These are phyloP conservation scores for Quillaja saponaria DNA, from an alignment of 306 rosid genomes.

Conservation along the genomic window DNA sequence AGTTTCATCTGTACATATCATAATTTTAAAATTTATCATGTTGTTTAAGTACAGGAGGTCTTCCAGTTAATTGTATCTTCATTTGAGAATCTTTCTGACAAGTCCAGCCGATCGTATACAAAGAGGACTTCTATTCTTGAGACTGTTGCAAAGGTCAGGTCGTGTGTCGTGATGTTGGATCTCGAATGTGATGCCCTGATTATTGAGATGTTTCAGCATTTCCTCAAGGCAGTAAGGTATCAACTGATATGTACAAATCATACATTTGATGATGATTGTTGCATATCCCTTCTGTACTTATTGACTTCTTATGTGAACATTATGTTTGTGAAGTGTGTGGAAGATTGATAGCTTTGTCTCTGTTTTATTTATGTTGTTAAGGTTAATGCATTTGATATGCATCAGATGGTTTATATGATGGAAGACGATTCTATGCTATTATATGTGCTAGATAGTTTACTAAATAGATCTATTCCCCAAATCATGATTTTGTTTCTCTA, in stretches of 20 bases:
- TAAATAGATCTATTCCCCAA: no score
- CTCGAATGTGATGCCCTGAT: conserved; percentile 86
- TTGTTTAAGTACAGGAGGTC: conserved; percentile 58
- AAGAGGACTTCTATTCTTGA: conserved; percentile 79
- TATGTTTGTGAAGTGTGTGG: neutral
- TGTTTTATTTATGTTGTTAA: neutral
- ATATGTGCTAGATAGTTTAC: no score
- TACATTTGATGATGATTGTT: no score
- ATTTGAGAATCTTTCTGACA: conserved; percentile 75
- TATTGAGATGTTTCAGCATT: conserved; percentile 86
- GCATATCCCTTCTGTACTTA: no score
- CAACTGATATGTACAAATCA: conserved; percentile 1
- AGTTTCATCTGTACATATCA: neutral
- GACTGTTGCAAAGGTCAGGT: conserved; percentile 91
- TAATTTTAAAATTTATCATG: conserved; percentile 6
- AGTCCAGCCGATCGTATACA: conserved; percentile 59
- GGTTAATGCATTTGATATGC: no score
- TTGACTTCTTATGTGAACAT: no score
- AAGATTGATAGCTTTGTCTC: neutral
- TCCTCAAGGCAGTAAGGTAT: conserved; percentile 76
- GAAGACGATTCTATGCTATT: no score
- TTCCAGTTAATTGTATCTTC: conserved; percentile 85
- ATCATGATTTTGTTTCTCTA: no score
- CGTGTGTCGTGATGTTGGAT: conserved; percentile 94
- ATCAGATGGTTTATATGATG: no score